Base-by-base conservation (phyloP, 768 basidiomycete species). In the Harrya chromipes region DNA sequence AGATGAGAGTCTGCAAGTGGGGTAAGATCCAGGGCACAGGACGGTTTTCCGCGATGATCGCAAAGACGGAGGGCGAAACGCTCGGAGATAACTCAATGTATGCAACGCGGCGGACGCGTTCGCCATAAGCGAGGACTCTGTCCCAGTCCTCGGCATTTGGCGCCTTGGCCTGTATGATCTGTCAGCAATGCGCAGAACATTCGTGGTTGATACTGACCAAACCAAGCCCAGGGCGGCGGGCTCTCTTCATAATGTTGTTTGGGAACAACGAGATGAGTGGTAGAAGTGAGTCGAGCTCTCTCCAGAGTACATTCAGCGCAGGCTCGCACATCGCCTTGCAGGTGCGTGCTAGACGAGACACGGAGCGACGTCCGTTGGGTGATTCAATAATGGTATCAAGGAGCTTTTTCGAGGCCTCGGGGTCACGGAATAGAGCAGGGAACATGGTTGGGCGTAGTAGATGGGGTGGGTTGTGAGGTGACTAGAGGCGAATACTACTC, bases 231-330 rank as follows among this genome's bases (percentile, higher is more conserved):
- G 88, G 88, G 62, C 78, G 82, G 54, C 81, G 79, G 49, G 82
- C 74, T 67, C 81, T 86, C 69, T 81, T 86, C 68, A 89, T 71
- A 55, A 89, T 60, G 54, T 77, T 72, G 49, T 71, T 73, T 13
- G 88, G 88, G 64, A 90, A 90, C 47, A 89, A 64, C 31, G 83
- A 82, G 49, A 90, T 72, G 49, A 90, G 72, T 10, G 88, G 88
- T 40, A 81, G 69, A 51, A 90, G 72, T 12, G 85, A 86, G 64
- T 90, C 87, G 48, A 90, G 70, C 59, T 90, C 88, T 62, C 77
- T 80, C 88, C 88, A 90, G 26, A 90, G 73, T 42, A 83, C 71
- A 63, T 83, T 73, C 57, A 90, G 62, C n/a, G 83, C 80, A 13
- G 85, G 85, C 56, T 85, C 86, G 56, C 76, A 81, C 64, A 88